phyloP scores from a whole-genome alignment of 108 stramenopile genomes.

The Cyclostephanos tholiformis region DNA sequence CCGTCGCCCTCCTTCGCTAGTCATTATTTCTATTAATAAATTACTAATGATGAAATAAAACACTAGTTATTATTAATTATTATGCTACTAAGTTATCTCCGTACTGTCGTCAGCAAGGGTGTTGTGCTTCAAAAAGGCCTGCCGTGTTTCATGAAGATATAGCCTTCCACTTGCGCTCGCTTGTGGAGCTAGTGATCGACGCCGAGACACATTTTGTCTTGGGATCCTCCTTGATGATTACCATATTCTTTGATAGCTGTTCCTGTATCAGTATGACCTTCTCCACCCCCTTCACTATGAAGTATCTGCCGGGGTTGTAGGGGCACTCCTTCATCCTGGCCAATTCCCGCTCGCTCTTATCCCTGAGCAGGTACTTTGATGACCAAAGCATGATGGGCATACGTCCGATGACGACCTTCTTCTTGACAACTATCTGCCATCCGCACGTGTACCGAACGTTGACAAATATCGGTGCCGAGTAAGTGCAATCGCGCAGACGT shows the following conservation, averaged over 20 bases:
- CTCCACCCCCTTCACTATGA: conserved; percentile 96
- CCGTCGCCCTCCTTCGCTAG: no score
- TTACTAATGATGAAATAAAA: no score
- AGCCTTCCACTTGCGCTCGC: conserved; percentile 94
- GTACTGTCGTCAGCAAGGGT: conserved; percentile 97
- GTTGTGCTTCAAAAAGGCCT: conserved; percentile 94
- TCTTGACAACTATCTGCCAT: conserved; percentile 90
- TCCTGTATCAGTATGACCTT: conserved; percentile 99
- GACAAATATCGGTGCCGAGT: conserved; percentile 97
- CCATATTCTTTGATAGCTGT: conserved; percentile 98
- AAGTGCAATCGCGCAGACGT: conserved; percentile 96
- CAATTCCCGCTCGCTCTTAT: conserved; percentile 82
- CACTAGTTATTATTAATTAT: no score
- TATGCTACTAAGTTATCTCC: no score
- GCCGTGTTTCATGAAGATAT: conserved; percentile 86
- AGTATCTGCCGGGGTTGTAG: conserved; percentile 99
- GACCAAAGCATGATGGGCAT: conserved; percentile 98
- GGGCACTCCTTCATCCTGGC: conserved; percentile 97
- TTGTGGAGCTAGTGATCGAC: conserved; percentile 92
- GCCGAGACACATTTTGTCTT: conserved; percentile 83
- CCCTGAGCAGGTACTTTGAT: conserved; percentile 86
- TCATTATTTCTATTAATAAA: no score
- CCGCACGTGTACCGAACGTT: conserved; percentile 96
- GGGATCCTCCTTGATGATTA: conserved; percentile 94
- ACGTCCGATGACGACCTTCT: conserved; percentile 78